Percentiles rank a stretch among this genome's conserved stretches.
These are phyloP conservation scores for Sarocladiaceae sp. DNA, from an alignment of 2,329 filamentous ascomycete genomes.

Conservation along the genomic window DNA sequence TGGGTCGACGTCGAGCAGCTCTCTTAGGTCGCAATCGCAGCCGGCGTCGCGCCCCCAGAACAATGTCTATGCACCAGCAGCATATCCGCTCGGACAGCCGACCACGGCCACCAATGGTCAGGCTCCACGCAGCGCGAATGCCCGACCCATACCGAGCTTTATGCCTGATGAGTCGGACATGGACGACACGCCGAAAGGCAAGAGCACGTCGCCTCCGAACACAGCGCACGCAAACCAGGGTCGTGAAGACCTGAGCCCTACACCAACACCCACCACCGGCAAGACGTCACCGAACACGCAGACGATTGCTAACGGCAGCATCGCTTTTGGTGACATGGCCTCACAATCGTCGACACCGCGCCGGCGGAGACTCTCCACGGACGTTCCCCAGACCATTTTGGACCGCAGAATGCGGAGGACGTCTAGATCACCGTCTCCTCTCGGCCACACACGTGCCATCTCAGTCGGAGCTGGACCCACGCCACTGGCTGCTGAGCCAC, in stretches of 20 bases:
- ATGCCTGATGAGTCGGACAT: conserved; percentile 49
- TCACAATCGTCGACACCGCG: conserved; percentile 25
- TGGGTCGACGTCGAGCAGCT: conserved; percentile 43
- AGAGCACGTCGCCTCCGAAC: conserved; percentile 1
- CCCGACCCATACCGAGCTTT: conserved; percentile 50
- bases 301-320: conserved; percentile 26
- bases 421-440: conserved; percentile 53
- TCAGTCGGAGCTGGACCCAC: conserved; percentile 36
- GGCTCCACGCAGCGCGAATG: conserved; percentile 40
- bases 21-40: conserved; percentile 64
- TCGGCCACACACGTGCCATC: conserved; percentile 44
- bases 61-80: conserved; percentile 17
- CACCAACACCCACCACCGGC: conserved; percentile 11
- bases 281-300: background rate
- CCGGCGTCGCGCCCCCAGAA: conserved; percentile 48
- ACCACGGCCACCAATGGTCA: conserved; percentile 28
- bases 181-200: conserved; percentile 39
- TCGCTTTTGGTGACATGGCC: conserved; percentile 45
- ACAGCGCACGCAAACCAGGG: background rate
- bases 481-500: conserved; percentile 33
- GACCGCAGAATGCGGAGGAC: conserved; percentile 49
- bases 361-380: conserved; percentile 46
- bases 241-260: conserved; percentile 18
- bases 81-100: conserved; percentile 21
- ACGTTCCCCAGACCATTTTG: conserved; percentile 48